A percentile compares a stretch with the other conserved stretches of the same genome.
phyloP scores from a whole-genome alignment of 1,284 basidiomycete species.

The Vanrija humicola region DNA sequence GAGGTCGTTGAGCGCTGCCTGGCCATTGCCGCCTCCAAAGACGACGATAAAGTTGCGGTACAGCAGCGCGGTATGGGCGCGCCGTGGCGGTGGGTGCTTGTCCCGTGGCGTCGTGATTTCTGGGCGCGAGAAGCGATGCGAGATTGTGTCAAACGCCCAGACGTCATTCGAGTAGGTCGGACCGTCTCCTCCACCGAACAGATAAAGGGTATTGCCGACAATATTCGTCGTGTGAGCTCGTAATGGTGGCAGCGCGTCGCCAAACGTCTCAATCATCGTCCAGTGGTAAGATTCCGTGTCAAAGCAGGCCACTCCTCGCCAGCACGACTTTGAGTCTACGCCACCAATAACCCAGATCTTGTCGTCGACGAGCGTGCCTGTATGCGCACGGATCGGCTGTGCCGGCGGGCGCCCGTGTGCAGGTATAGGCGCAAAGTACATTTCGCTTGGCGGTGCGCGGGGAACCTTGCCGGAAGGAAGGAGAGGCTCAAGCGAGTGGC shows the following conservation, averaged over 20 bases:
- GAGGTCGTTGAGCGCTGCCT: slow-evolving; percentile 81
- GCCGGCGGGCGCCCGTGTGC: slow-evolving; percentile 71
- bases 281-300: slow-evolving; percentile 90
- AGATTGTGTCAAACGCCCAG: slow-evolving; percentile 74
- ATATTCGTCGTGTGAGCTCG: slow-evolving; percentile 85
- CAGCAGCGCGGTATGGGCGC: slow-evolving; percentile 80
- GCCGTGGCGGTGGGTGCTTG: slow-evolving; percentile 62
- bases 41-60: slow-evolving; percentile 72
- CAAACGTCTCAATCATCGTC: slow-evolving; percentile 68
- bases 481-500: slow-evolving; percentile 11
- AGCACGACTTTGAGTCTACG: slow-evolving; percentile 69
- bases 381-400: slow-evolving; percentile 76
- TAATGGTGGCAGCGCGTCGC: slow-evolving; percentile 72
- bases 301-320: slow-evolving; percentile 76
- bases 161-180: slow-evolving; percentile 59
- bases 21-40: slow-evolving; percentile 88
- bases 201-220: slow-evolving; percentile 68
- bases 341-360: slow-evolving; percentile 84
- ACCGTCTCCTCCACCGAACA: slow-evolving; percentile 83
- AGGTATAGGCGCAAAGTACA: slow-evolving; percentile 84
- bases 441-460: slow-evolving; percentile 48
- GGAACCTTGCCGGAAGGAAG: slow-evolving; percentile 23
- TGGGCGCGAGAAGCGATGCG: slow-evolving; percentile 61
- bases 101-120: slow-evolving; percentile 27
- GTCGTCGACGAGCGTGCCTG: slow-evolving; percentile 74